Evolutionary conservation across 2,329 filamentous ascomycete species (phyloP).

Genomic region (Sporothrix pseudoabietina): DNA sequence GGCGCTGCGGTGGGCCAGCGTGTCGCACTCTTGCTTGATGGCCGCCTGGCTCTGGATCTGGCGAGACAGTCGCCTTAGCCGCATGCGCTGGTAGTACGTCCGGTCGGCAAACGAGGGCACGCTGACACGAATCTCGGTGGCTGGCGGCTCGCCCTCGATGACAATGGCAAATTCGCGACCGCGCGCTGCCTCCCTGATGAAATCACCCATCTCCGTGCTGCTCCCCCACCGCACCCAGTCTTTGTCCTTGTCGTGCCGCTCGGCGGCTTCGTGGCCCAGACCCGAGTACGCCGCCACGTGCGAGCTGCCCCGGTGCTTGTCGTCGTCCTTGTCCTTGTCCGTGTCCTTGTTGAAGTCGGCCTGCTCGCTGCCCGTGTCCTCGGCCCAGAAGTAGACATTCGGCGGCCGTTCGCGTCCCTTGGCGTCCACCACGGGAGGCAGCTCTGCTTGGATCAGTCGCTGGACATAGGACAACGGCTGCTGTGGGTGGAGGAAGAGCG

Average conservation of each 20-base stretch:
- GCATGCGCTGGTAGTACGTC: slow-evolving; percentile 83
- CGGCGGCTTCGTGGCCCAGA: slow-evolving; percentile 61
- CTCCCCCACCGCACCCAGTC: slow-evolving; percentile 86
- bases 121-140: slow-evolving; percentile 67
- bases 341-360: slow-evolving; percentile 37
- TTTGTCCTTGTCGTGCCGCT: slow-evolving; percentile 49
- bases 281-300: slow-evolving; percentile 71
- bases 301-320: slow-evolving; percentile 29
- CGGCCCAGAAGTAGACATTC: slow-evolving; percentile 75
- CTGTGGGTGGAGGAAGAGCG: slow-evolving; percentile 82
- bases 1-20: slow-evolving; percentile 72
- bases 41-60: slow-evolving; percentile 69
- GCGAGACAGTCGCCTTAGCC: slow-evolving; percentile 70
- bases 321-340: background rate
- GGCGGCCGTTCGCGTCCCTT: slow-evolving; percentile 71
- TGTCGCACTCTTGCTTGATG: slow-evolving; percentile 80
- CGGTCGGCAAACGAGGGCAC: slow-evolving; percentile 88
- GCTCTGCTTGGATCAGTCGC: slow-evolving; percentile 82
- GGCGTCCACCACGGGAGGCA: slow-evolving; percentile 65
- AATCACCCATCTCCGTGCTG: slow-evolving; percentile 89
- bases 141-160: slow-evolving; percentile 64
- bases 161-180: slow-evolving; percentile 82
- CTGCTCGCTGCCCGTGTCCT: slow-evolving; percentile 61
- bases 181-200: slow-evolving; percentile 84
- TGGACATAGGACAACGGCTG: slow-evolving; percentile 91